A percentile compares a stretch with the other conserved stretches of the same genome.
Conservation (phyloP, 2,329 filamentous ascomycete species). For the Iodosphaeria phyllophila region DNA sequence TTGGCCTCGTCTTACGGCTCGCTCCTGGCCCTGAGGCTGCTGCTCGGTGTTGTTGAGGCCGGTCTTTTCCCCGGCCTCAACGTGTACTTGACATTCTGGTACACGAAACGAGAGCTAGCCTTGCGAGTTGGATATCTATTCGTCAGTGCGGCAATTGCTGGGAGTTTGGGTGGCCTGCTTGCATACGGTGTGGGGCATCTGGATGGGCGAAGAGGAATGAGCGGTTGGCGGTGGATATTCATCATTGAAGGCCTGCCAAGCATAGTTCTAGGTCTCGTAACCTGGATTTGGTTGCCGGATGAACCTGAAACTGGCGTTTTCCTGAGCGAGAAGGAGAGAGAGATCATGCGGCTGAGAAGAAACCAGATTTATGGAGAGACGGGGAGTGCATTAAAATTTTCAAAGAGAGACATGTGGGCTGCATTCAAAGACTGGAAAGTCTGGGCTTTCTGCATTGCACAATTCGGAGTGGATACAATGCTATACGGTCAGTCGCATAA, state of each 20-base stretch:
- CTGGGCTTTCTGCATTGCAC: constrained; percentile 47
- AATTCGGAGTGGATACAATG: constrained; percentile 61
- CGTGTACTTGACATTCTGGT: constrained; percentile 58
- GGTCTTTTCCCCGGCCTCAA: constrained; percentile 52
- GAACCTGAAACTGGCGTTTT: constrained; percentile 41
- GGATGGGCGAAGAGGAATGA: constrained; percentile 43
- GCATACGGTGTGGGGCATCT: constrained; percentile 59
- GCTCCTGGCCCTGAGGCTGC: constrained; percentile 47
- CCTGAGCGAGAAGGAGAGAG: constrained; percentile 35
- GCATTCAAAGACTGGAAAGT: constrained; percentile 62
- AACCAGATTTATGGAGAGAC: constrained; percentile 33
- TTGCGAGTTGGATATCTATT: constrained; percentile 58
- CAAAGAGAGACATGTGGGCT: constrained; percentile 41
- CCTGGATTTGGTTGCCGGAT: constrained; percentile 41
- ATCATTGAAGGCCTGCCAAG: constrained; percentile 29
- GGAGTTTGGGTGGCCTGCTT: constrained; percentile 52
- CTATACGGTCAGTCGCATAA: constrained; percentile 41
- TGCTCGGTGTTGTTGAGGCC: constrained; percentile 51
- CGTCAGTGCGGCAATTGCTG: constrained; percentile 49
- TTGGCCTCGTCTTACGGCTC: constrained; percentile 45
- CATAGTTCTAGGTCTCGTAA: constrained; percentile 32
- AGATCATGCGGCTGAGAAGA: constrained; percentile 23
- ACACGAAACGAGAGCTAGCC: constrained; percentile 54
- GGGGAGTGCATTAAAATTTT: constrained; percentile 24
- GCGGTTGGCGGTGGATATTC: constrained; percentile 59